Evolutionary conservation across 768 basidiomycete species (phyloP), one percentile per base, ranked within the genome.

Genomic region (Rhodosporidiobolus sp.): DNA sequence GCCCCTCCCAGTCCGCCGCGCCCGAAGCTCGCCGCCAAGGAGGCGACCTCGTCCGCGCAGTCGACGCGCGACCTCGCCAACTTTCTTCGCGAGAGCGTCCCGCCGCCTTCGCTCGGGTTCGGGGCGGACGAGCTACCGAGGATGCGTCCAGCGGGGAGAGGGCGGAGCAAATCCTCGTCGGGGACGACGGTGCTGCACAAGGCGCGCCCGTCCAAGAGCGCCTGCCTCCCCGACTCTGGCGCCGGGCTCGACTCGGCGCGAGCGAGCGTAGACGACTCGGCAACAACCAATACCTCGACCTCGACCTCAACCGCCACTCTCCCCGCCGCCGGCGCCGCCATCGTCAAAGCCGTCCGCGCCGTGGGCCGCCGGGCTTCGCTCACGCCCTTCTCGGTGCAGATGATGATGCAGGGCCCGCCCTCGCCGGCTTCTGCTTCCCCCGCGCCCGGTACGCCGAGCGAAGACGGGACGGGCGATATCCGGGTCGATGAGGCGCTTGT

Each of bases 61-160:
- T 35, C 34, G 24, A 72, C 70, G 0, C 65, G 70, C 22, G 70
- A 67, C 26, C 65, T 72, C 43, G 70, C 61, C 38, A 55, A 58
- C 49, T 72, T 67, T 28, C 62, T 72, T 8, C 59, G 65, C 54
- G 28, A 46, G 30, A 34, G 43, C 66, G 58, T n/a, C 8, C 28
- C 60, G 32, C 60, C 57, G 8, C 58, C 48, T 30, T 30, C 52
- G 20, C 38, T 53, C 38, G 38, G 38, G 8, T 43, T 43, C 38
- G 38, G 38, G 38, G 38, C 14, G 8, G 38, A 43, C 38, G 38
- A 7, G 7, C 38, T 43, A 35, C 59, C 53, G 30, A 46, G 2
- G 6, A 11, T 4, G 5, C 6, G 22, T 30, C 20, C 9, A 20
- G 30, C 53, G 63, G 63, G 4, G 7, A n/a, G 30, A 4, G 30